Percentiles rank a stretch among this genome's conserved stretches.
Conservation (phyloP, 2,329 filamentous ascomycete genomes). For the Tolypocladium ophioglossoides region DNA sequence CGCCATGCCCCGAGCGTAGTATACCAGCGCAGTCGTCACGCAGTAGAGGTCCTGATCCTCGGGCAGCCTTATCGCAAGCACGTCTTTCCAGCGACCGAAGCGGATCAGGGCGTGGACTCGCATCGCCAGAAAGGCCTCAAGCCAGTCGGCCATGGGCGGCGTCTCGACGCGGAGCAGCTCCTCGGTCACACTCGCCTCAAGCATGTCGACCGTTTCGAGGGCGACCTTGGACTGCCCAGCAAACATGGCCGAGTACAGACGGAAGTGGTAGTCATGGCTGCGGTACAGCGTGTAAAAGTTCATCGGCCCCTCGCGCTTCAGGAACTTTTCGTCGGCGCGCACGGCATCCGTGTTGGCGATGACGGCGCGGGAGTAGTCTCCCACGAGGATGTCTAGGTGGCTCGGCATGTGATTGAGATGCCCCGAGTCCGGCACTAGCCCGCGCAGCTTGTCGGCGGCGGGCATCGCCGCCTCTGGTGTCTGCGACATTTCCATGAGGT, state of each 20-base stretch:
- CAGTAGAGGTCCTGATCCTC: conserved; percentile 52
- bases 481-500: conserved; percentile 67
- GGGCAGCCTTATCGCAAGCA: conserved; percentile 47
- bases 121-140: conserved; percentile 61
- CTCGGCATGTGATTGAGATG: conserved; percentile 70
- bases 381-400: conserved; percentile 64
- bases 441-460: conserved; percentile 50
- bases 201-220: conserved; percentile 44
- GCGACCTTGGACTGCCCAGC: conserved; percentile 54
- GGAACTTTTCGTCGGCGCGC: conserved; percentile 55
- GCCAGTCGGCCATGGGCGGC: conserved; percentile 69
- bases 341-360: conserved; percentile 57
- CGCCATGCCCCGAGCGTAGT: conserved; percentile 61
- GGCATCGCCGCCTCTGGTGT: conserved; percentile 52
- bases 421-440: conserved; percentile 56
- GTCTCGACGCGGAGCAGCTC: conserved; percentile 51
- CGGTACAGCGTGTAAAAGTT: conserved; percentile 74
- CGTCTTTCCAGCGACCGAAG: conserved; percentile 62
- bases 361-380: conserved; percentile 59
- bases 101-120: conserved; percentile 60
- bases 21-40: conserved; percentile 55
- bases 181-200: conserved; percentile 54
- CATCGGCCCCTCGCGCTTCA: conserved; percentile 44
- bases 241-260: conserved; percentile 71
- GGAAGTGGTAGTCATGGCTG: conserved; percentile 64